Percentiles rank a stretch among this genome's conserved stretches.
These are phyloP conservation scores for Rhodotorula sp. DNA, from an alignment of 1,284 basidiomycete species.

Conservation along the genomic window DNA sequence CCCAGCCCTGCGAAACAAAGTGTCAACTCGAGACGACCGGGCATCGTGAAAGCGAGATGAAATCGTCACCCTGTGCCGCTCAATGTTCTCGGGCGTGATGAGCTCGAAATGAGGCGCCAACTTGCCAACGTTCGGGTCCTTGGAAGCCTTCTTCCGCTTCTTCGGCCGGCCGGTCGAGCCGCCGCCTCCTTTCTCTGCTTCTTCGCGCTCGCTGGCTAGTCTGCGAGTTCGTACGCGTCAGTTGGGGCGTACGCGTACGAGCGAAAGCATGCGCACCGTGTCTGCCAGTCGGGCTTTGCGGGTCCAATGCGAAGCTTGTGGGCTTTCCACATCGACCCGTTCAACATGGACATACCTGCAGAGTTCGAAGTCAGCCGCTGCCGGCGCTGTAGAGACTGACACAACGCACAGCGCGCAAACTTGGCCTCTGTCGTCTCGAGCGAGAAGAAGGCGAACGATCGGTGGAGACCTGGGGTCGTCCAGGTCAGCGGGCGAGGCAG, in stretches of 20 bases:
- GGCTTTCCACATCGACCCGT: conserved; percentile 40
- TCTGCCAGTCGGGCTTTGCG: conserved; percentile 32
- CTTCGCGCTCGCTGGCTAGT: conserved; percentile 14
- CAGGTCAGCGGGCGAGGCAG: neutral
- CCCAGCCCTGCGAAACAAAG: conserved; percentile 28
- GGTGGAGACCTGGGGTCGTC: conserved; percentile 14
- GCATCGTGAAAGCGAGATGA: neutral
- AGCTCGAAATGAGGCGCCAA: conserved; percentile 31
- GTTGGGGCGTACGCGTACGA: no score
- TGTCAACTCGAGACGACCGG: neutral
- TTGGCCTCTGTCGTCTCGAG: conserved; percentile 32
- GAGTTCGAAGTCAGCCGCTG: neutral
- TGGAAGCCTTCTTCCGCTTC: conserved; percentile 30
- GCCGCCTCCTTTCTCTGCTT: neutral
- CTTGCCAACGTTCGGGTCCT: conserved; percentile 25
- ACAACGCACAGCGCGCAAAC: conserved; percentile 28
- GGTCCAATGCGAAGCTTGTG: conserved; percentile 39
- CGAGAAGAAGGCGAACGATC: conserved; percentile 35
- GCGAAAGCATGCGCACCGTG: conserved; percentile 8
- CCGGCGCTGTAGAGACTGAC: fast-evolving
- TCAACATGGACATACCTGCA: conserved; percentile 39
- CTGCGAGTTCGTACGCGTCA: neutral
- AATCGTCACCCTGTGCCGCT: conserved; percentile 29
- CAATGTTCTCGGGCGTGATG: conserved; percentile 30
- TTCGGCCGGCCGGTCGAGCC: conserved; percentile 6